A percentile compares a stretch with the other conserved stretches of the same genome.
Conservation (phyloP, 805 yeast genomes). For the Candida sithepensis region DNA sequence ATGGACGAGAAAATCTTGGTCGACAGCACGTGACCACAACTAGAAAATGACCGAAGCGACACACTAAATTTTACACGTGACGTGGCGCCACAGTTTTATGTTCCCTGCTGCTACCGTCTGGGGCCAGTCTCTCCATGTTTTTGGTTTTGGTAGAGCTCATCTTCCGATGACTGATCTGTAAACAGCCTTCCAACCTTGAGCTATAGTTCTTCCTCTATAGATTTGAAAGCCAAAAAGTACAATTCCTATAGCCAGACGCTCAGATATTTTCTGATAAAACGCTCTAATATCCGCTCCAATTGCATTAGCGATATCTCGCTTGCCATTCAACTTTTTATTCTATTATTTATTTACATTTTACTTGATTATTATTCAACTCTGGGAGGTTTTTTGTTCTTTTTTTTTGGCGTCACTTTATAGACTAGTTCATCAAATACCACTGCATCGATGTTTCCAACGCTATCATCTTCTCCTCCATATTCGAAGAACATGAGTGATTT, state of each 20-base stretch:
- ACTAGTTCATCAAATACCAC: too few species aligned
- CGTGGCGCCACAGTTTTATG: not conserved
- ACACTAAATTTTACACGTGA: too few species aligned
- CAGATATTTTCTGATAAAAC: too few species aligned
- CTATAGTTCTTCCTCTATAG: too few species aligned
- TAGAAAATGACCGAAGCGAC: too few species aligned
- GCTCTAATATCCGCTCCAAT: too few species aligned
- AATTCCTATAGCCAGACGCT: too few species aligned
- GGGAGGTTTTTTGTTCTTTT: not conserved
- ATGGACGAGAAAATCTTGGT: too few species aligned
- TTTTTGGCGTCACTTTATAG: not conserved
- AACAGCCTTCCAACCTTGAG: not conserved
- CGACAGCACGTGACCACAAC: too few species aligned
- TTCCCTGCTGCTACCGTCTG: not conserved
- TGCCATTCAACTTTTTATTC: not conserved
- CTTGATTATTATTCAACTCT: not conserved
- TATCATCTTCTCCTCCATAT: slow-evolving; percentile 7
- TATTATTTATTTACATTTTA: not conserved
- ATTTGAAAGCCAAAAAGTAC: too few species aligned
- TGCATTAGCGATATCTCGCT: too few species aligned
- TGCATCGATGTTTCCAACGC: slow-evolving; percentile 4
- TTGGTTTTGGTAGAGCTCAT: not conserved
- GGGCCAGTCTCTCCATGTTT: not conserved
- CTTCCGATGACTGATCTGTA: not conserved
- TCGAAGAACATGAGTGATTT: slow-evolving; percentile 2